These are phyloP conservation scores for Debaryomyces sp. DNA, from an alignment of 1,139 yeast species.

Conservation along the genomic window DNA sequence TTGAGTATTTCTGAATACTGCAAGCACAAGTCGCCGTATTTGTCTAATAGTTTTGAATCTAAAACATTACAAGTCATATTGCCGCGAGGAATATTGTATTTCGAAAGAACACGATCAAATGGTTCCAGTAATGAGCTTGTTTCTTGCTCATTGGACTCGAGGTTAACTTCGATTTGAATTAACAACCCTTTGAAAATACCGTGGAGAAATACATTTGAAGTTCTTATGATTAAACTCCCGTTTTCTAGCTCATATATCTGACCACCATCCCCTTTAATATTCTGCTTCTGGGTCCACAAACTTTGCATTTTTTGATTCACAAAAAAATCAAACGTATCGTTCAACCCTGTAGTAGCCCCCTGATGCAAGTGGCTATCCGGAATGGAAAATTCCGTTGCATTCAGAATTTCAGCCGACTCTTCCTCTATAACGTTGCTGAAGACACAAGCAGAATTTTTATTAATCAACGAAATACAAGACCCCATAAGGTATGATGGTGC, in stretches of 20 bases:
- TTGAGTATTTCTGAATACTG: constrained; percentile 52
- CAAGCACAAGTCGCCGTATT: constrained; percentile 46
- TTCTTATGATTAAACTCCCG: constrained; percentile 50
- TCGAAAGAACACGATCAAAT: constrained; percentile 32
- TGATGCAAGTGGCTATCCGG: constrained; percentile 42
- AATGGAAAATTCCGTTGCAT: constrained; percentile 26
- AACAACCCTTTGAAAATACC: constrained; percentile 74
- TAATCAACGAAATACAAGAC: constrained; percentile 55
- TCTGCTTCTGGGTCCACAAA: constrained; percentile 71
- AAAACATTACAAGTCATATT: constrained; percentile 38
- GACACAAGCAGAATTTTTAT: constrained; percentile 49
- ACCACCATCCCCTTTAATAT: constrained; percentile 80
- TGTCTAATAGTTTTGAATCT: constrained; percentile 29
- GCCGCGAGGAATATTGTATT: constrained; percentile 46
- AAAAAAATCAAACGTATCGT: constrained; percentile 53
- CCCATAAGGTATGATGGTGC: constrained; percentile 56
- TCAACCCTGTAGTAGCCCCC: constrained; percentile 52
- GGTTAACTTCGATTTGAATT: constrained; percentile 52
- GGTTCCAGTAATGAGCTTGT: constrained; percentile 18
- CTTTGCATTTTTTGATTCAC: constrained; percentile 63
- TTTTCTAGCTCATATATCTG: constrained; percentile 58
- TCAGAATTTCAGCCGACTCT: constrained; percentile 29
- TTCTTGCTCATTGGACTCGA: constrained; percentile 12
- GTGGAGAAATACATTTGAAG: constrained; percentile 73
- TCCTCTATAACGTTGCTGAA: constrained; percentile 43